Conservation (phyloP, 139 green algal species). For the Tetraselmis striata region DNA sequence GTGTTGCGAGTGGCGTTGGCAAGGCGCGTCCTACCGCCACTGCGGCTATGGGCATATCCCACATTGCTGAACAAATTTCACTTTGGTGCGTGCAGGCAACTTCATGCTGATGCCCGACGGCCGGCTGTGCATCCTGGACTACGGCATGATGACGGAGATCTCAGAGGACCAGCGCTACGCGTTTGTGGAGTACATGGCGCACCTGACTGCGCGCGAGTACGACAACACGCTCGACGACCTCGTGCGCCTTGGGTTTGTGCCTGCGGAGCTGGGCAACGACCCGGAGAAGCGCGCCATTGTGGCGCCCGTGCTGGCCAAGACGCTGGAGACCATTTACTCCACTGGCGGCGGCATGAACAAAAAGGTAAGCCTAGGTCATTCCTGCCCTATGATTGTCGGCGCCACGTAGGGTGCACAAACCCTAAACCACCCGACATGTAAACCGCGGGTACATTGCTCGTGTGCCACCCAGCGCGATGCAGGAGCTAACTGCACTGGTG, state of each 20-base stretch:
- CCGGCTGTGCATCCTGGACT: slow-evolving; percentile 81
- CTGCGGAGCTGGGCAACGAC: slow-evolving; percentile 30
- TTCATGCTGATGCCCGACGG: slow-evolving; percentile 77
- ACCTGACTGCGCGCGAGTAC: slow-evolving; percentile 60
- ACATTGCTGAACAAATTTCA: too few species aligned
- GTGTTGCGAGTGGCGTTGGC: too few species aligned
- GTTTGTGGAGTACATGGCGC: slow-evolving; percentile 89
- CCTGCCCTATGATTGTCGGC: too few species aligned
- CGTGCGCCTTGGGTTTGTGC: slow-evolving; percentile 81
- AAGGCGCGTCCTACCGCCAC: too few species aligned
- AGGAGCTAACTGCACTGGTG: too few species aligned
- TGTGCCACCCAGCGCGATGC: too few species aligned
- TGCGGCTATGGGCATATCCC: too few species aligned
- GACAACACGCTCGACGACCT: slow-evolving; percentile 59
- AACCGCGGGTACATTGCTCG: too few species aligned
- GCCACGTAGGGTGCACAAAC: too few species aligned
- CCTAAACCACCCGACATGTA: too few species aligned
- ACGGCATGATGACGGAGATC: slow-evolving; percentile 67
- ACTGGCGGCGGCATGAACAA: not conserved
- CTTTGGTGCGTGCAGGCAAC: too few species aligned
- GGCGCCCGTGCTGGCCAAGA: slow-evolving; percentile 22
- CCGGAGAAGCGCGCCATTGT: slow-evolving; percentile 34
- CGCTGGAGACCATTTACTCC: slow-evolving; percentile 16
- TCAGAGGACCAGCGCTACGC: slow-evolving; percentile 67
- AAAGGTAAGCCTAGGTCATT: too few species aligned